phyloP scores from a whole-genome alignment of 352 stramenopile genomes.

The Globisporangium uncinulatum region DNA sequence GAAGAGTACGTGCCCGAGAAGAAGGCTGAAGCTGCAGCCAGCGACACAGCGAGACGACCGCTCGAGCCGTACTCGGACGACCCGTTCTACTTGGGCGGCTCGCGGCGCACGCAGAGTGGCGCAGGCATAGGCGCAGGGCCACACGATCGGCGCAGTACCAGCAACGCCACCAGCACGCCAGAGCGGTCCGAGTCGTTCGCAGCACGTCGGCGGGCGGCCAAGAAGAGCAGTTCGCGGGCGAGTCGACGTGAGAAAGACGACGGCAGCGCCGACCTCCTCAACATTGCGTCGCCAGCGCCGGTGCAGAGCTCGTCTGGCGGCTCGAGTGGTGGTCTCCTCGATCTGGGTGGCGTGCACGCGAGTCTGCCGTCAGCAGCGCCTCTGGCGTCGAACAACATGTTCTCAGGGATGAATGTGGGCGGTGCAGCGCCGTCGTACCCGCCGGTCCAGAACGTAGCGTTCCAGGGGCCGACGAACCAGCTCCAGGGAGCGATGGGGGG shows the following conservation, averaged over 20 bases:
- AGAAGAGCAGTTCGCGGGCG: constrained; percentile 50
- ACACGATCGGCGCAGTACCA: constrained; percentile 20
- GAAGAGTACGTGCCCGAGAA: constrained; percentile 73
- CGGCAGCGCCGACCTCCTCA: constrained; percentile 49
- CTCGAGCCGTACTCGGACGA: constrained; percentile 75
- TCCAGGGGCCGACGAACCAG: constrained; percentile 8
- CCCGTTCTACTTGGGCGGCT: constrained; percentile 59
- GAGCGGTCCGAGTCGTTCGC: constrained; percentile 68
- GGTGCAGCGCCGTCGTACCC: constrained; percentile 23
- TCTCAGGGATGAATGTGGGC: constrained; percentile 58
- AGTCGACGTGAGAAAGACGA: constrained; percentile 52
- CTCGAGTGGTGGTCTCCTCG: constrained; percentile 28
- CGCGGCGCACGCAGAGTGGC: constrained; percentile 37
- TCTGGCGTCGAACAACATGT: constrained; percentile 34
- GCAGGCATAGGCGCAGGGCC: constrained; percentile 21
- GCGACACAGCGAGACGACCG: constrained; percentile 22
- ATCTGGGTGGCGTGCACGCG: constrained; percentile 39
- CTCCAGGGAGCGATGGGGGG: constrained; percentile 12
- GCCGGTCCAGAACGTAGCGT: constrained; percentile 32
- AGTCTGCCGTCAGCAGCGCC: constrained; percentile 27
- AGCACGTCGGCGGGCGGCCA: constrained; percentile 58
- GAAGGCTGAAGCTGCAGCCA: constrained; percentile 17
- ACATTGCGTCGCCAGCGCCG: constrained; percentile 32
- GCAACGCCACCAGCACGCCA: constrained; percentile 13
- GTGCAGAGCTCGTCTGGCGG: too few species aligned